A percentile compares a stretch with the other conserved stretches of the same genome.
Conservation (phyloP, 2,329 filamentous ascomycete genomes). For the Colletotrichum endophyticum region DNA sequence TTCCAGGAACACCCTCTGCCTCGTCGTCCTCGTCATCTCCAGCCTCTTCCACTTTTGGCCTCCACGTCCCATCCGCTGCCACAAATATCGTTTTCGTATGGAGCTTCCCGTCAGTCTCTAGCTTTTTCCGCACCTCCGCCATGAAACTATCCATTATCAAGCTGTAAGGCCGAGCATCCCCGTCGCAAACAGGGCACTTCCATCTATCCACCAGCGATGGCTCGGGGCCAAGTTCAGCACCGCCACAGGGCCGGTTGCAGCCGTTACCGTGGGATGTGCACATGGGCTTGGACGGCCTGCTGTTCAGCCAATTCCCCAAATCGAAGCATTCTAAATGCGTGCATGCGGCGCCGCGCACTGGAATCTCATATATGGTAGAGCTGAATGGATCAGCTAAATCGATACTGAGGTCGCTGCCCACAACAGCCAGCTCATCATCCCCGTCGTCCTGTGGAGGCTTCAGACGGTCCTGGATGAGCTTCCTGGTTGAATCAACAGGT, state of each 20-base stretch:
- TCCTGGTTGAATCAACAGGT: conserved; percentile 53
- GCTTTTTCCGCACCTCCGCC: conserved; percentile 58
- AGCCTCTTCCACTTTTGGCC: conserved; percentile 32
- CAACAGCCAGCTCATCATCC: conserved; percentile 69
- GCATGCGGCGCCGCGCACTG: conserved; percentile 74
- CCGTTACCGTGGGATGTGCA: conserved; percentile 42
- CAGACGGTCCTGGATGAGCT: conserved; percentile 59
- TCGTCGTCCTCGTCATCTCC: conserved; percentile 25
- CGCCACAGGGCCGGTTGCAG: conserved; percentile 35
- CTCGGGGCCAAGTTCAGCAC: conserved; percentile 33
- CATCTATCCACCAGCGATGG: conserved; percentile 72
- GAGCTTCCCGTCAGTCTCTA: conserved; percentile 38
- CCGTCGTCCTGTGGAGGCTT: conserved; percentile 30
- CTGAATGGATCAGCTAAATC: conserved; percentile 73
- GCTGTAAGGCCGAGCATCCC: conserved; percentile 75
- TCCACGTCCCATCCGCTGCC: conserved; percentile 36
- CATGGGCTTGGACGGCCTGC: conserved; percentile 56
- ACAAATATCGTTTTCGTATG: conserved; percentile 35
- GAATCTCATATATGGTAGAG: conserved; percentile 67
- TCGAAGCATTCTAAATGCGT: conserved; percentile 90
- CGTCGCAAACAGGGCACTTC: conserved; percentile 84
- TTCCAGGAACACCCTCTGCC: not conserved
- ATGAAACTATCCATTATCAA: conserved; percentile 80
- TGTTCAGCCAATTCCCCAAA: conserved; percentile 78
- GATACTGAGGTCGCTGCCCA: conserved; percentile 62